These are phyloP conservation scores for Yamadazyma sp. DNA, from an alignment of 1,139 yeast species.

Conservation along the genomic window DNA sequence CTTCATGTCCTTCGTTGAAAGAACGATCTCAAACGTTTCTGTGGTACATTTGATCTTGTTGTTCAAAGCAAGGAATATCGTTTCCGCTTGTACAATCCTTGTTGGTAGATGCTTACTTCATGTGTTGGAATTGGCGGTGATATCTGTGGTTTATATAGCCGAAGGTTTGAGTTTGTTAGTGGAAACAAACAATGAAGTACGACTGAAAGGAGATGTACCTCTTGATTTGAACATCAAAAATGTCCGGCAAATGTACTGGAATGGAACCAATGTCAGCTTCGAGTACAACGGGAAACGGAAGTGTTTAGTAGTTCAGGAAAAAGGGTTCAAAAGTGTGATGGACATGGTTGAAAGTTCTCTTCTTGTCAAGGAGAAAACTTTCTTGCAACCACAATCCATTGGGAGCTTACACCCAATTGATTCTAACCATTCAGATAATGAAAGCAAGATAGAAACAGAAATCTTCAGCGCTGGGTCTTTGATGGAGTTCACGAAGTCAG, in stretches of 20 bases:
- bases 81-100: background rate
- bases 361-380: background rate
- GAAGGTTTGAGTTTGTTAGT: background rate
- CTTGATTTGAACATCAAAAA: background rate
- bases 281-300: background rate
- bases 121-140: background rate
- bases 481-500: too few species aligned
- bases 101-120: background rate
- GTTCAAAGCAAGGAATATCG: constrained; percentile 3
- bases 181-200: background rate
- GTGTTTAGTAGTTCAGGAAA: background rate
- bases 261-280: background rate
- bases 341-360: background rate
- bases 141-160: background rate
- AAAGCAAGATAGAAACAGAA: too few species aligned
- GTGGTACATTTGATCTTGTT: background rate
- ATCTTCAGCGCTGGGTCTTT: too few species aligned
- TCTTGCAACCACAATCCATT: background rate
- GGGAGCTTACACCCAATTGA: background rate
- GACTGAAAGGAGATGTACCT: background rate
- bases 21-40: background rate
- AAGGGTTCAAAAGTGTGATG: background rate
- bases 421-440: too few species aligned
- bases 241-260: background rate
- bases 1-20: background rate